Evolutionary conservation across 139 green algal species (phyloP).

Genomic region (Microglena sp.): DNA sequence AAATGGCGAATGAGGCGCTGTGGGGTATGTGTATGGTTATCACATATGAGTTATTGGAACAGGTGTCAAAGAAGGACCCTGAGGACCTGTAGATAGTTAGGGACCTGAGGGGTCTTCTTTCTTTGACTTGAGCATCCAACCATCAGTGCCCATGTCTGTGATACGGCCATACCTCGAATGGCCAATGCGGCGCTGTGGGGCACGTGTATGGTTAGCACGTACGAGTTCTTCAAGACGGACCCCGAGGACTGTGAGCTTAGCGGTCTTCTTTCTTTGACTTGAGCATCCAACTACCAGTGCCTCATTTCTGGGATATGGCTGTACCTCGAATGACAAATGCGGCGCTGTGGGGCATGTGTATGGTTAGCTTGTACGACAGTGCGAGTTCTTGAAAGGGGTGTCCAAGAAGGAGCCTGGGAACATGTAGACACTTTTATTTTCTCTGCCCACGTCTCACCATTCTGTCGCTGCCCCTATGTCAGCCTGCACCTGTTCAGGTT

Average conservation of each 20-base stretch:
- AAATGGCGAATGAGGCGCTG: constrained; percentile 64
- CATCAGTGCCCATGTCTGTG: too few relatives aligned
- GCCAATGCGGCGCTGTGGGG: constrained; percentile 71
- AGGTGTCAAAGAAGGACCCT: background rate
- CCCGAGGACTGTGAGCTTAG: constrained; percentile 26
- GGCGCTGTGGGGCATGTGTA: constrained; percentile 76
- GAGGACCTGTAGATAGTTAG: too few relatives aligned
- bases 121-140: too few relatives aligned
- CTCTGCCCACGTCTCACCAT: too few relatives aligned
- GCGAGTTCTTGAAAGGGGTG: constrained; percentile 26
- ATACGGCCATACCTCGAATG: constrained; percentile 66
- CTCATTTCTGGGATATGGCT: too few relatives aligned
- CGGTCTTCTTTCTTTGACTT: too few relatives aligned
- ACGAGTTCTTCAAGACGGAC: constrained; percentile 69
- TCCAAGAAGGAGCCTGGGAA: constrained; percentile 3
- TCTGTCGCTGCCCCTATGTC: too few relatives aligned
- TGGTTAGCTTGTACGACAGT: constrained; percentile 70
- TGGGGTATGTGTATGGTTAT: constrained; percentile 82
- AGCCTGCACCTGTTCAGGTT: too few relatives aligned
- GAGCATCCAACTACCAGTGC: too few relatives aligned
- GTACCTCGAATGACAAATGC: constrained; percentile 67
- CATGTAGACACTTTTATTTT: too few relatives aligned
- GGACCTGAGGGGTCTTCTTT: too few relatives aligned
- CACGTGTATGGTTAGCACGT: constrained; percentile 69
- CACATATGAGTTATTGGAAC: constrained; percentile 50